phyloP scores from a whole-genome alignment of 192 early-diverging fungal genomes.

The Coemansia reversa region DNA sequence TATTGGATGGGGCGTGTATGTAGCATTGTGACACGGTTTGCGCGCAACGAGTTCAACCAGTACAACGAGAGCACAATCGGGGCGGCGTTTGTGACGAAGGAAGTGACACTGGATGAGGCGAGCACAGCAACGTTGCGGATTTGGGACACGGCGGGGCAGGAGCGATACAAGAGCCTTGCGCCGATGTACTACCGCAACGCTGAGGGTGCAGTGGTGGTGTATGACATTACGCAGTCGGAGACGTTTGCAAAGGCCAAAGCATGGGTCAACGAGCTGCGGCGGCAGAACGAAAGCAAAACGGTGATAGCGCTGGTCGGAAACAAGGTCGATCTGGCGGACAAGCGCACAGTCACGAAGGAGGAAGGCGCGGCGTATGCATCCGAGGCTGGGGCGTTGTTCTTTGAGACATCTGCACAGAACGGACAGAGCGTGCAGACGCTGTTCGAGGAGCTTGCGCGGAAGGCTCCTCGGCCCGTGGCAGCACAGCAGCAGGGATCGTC shows the following conservation, averaged over 20 bases:
- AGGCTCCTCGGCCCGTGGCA: constrained; percentile 29
- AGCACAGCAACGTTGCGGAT: constrained; percentile 77
- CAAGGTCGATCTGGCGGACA: constrained; percentile 83
- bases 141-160: constrained; percentile 96
- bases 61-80: constrained; percentile 99
- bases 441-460: constrained; percentile 85
- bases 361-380: constrained; percentile 78
- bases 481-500: constrained; percentile 19
- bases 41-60: constrained; percentile 89
- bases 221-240: constrained; percentile 86
- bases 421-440: constrained; percentile 80
- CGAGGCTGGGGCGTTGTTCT: constrained; percentile 76
- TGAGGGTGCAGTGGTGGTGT: constrained; percentile 93
- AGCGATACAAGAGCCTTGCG: constrained; percentile 92
- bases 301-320: constrained; percentile 96
- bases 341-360: constrained; percentile 68
- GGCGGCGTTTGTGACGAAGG: constrained; percentile 86
- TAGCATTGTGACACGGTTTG: constrained; percentile 89
- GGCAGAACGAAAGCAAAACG: constrained; percentile 87
- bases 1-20: background rate
- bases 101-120: constrained; percentile 78
- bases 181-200: constrained; percentile 99
- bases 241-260: constrained; percentile 90
- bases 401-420: constrained; percentile 86
- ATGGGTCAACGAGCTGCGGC: constrained; percentile 95